Evolutionary conservation across 2,329 filamentous ascomycete genomes (phyloP).

Genomic region (Tolypocladium sp.): DNA sequence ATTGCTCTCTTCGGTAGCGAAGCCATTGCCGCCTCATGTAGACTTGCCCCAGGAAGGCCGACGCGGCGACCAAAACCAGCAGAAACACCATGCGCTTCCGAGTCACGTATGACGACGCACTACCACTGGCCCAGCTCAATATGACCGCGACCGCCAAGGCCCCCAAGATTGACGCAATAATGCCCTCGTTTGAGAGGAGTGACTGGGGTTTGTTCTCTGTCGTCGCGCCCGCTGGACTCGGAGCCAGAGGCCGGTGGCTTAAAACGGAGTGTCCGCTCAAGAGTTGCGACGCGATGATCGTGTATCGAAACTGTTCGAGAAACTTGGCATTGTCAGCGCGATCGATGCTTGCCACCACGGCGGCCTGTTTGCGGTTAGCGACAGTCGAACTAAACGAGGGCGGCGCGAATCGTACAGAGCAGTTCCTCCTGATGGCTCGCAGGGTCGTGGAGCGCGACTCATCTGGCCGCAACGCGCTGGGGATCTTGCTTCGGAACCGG

Average conservation of each 20-base stretch:
- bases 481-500: slow-evolving; percentile 41
- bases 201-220: slow-evolving; percentile 13
- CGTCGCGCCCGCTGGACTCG: slow-evolving; percentile 7
- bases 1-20: slow-evolving; percentile 66
- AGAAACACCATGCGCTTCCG: slow-evolving; percentile 44
- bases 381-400: not conserved
- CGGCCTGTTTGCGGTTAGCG: slow-evolving; percentile 37
- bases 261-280: slow-evolving; percentile 59
- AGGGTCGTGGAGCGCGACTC: slow-evolving; percentile 27
- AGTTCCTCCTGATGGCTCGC: slow-evolving; percentile 37
- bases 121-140: slow-evolving; percentile 59
- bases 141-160: slow-evolving; percentile 62
- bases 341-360: slow-evolving; percentile 63
- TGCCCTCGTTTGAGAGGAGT: slow-evolving; percentile 31
- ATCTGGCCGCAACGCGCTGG: slow-evolving; percentile 33
- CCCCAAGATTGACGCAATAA: slow-evolving; percentile 36
- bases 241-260: slow-evolving; percentile 18
- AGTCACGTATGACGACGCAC: slow-evolving; percentile 40
- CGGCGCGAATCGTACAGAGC: slow-evolving; percentile 33
- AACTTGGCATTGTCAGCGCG: slow-evolving; percentile 76
- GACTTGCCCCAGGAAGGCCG: slow-evolving; percentile 50
- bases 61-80: slow-evolving; percentile 42
- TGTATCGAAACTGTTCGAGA: slow-evolving; percentile 87
- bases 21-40: slow-evolving; percentile 76
- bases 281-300: slow-evolving; percentile 84